Base-by-base conservation (phyloP, 108 stramenopile genomes). In the Chaetoceros muelleri region DNA sequence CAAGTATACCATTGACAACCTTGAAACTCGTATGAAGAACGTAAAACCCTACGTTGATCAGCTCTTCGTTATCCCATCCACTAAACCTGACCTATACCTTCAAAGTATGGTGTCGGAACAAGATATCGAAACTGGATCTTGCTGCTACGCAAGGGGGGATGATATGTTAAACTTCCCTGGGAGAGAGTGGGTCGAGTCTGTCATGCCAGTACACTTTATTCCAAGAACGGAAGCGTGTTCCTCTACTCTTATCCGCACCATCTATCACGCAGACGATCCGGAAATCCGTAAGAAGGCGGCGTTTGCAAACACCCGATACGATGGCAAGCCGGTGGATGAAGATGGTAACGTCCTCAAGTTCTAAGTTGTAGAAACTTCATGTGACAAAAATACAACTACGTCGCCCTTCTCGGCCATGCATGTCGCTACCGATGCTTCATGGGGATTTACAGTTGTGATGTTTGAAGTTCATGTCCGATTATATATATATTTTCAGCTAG, bases 121-220 rank as follows among this genome's bases (percentile, higher is more conserved):
- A 46, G 78, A 79, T 30, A 72, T 79, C 63, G 73, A 67, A 17
- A 61, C 65, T 5, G 78, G 78, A 28, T 50, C 67, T 16, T 79
- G 78, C 70, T 79, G 78, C 66, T 79, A 79, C 49, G 78, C 78
- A 8, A 48, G 78, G 27, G 78, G 78, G 20, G 78, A 79, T 56
- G 78, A 79, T 49, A 79, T 79, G 78, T 62, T 79, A 20, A 52
- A 79, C 28, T 79, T 79, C 52, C 78, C 78, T 51, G 70, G 66
- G 16, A 60, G 78, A 18, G 66, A 70, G 20, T 79, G 73, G 73
- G 78, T 79, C 0, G 78, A 79, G 55, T 49, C 52, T 21, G 78
- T 74, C 63, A 79, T 79, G 78, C 78, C 78, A 13, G 78, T 79
- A 0, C 73, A 79, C 44, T 79, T 79, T 52, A 69, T 79, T 30